Base-by-base conservation (phyloP, 345 rosid species). In the Citrus maxima region DNA sequence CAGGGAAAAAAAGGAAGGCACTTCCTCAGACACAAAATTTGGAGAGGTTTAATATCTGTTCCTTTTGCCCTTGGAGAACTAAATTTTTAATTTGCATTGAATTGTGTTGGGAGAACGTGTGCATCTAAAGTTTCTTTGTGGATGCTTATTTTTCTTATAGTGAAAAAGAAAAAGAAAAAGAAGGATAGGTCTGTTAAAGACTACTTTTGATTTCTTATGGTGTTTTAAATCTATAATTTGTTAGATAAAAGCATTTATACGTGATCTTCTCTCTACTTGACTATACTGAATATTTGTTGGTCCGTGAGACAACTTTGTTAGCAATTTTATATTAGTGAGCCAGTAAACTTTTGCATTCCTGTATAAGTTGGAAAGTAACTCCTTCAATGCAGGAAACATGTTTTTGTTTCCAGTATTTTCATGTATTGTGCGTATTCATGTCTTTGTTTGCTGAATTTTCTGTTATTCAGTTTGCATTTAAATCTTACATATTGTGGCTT, bases 21-120 rank as follows among this genome's bases (percentile, higher is more conserved):
- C 92, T 77, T 86, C 94, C 72, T 84, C 93, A 34, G 98, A 94
- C 76, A 75, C 93, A 37, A 96, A 93, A 89, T 94, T 96, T 75
- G 99, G 99, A 80, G 99, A 96, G 98, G 99, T 93, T 75, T 75
- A 85, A 80, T 78, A 85, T 76, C 49, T 76, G 9, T n/a, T 70
- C 46, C 66, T 82, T 75, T 54, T 46, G 28, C 42, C 54, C 54
- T 67, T 42, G 10, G 56, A 40, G 61, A 35, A 56, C 24, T 81
- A 34, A 67, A 46, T 67, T 63, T 54, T 32, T 76, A 21, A 13
- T 30, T 51, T 32, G 32, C 56, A 54, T 24, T 10, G 46, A 74
- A 68, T 70, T 62, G 32, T 68, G 46, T 51, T 34, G 75, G 72
- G 72, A 79, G 61, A 76, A 70, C 7, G 6, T 35, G n/a, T 27